Base-by-base conservation (phyloP, 73 alveolate genomes). In the Urostyla sp. region DNA sequence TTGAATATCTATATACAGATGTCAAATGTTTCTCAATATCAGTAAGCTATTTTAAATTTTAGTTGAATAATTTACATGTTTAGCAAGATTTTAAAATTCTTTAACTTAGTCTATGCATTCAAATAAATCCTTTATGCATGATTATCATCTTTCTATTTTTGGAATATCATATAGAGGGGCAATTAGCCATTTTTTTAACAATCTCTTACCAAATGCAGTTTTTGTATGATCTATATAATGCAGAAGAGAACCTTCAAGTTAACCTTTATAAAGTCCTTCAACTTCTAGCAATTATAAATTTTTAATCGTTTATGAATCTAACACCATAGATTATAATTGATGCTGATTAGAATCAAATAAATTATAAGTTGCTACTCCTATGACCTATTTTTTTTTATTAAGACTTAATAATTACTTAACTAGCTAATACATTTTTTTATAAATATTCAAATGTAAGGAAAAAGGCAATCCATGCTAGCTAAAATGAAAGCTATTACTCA, bases 11-110 rank as follows among this genome's bases (percentile, higher is more conserved):
- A 28, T 76, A 87, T 34, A 91, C 69, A n/a, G 69, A 73, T 20
- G 88, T 48, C 15, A 86, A 66, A 13, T 57, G 54, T 75, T 85
- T 88, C 49, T 91, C 97, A 10, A 91, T 36, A 59, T 91, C 97
- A 18, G 90, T 87, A 0, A 88, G 75, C 84, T 82, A 56, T 52
- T 36, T n/a, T 27, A 24, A 69, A 24, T 8, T 44, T 69, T 24
- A 60, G 8, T 46, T 21, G 31, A 46, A 27, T 11, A 20, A 20
- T 26, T 11, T 69, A 69, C 83, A 43, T 23, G 8, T 30, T 69
- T 69, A 30, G 88, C 59, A 16, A 75, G 78, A 56, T 75, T 84
- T 45, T 95, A 67, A 73, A 96, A 84, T 75, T 85, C 81, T 10
- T 75, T 50, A 40, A 87, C 58, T 11, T 82, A 66, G 38, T 78